Evolutionary conservation across 139 green algal genomes (phyloP).

Genomic region (Desmodesmus armatus): DNA sequence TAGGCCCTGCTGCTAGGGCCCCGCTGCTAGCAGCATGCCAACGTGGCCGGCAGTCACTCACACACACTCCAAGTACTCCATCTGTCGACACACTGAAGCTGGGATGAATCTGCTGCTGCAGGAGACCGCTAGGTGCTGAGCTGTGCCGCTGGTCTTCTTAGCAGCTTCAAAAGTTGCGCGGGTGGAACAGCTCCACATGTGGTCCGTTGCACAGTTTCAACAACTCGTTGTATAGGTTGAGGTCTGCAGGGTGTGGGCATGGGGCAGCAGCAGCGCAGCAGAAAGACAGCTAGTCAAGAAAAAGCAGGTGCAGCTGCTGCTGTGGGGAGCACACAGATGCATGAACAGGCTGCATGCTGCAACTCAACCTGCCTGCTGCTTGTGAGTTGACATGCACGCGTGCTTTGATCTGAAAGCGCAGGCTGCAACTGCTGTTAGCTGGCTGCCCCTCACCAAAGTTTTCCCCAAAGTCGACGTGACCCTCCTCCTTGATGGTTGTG

Average conservation of each 20-base stretch:
- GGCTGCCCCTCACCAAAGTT: slow-evolving; percentile 68
- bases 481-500: slow-evolving; percentile 62
- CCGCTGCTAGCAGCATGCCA: too few relatives aligned
- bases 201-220: slow-evolving; percentile 67
- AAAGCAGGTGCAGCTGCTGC: background rate
- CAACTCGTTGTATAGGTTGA: slow-evolving; percentile 78
- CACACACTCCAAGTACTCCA: too few relatives aligned
- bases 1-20: too few relatives aligned
- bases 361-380: background rate
- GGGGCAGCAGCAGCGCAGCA: slow-evolving; percentile 8
- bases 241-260: slow-evolving; percentile 70
- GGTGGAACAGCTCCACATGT: slow-evolving; percentile 62
- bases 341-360: background rate
- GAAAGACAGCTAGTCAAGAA: background rate
- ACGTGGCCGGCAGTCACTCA: too few relatives aligned
- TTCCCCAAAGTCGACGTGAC: slow-evolving; percentile 60
- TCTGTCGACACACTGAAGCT: too few relatives aligned
- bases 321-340: background rate
- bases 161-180: slow-evolving; percentile 11
- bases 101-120: too few relatives aligned
- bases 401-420: background rate
- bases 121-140: too few relatives aligned
- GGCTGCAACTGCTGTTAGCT: background rate
- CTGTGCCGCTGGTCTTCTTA: too few relatives aligned
- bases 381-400: background rate